Conservation (phyloP, 257 asterid genomes). For the Penstemon davidsonii region DNA sequence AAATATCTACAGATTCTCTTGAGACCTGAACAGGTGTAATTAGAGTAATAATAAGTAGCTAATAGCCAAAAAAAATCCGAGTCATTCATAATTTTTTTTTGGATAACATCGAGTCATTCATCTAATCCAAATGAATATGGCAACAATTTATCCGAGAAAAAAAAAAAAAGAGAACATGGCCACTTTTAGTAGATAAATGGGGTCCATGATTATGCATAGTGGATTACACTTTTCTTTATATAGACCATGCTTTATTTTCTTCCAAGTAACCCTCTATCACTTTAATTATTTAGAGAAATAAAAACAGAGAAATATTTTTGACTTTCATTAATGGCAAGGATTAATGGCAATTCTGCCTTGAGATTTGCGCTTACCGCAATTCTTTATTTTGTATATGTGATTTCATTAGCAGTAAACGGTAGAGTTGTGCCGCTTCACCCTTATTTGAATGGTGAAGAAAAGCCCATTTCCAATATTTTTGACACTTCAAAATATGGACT, state of each 20-base stretch:
- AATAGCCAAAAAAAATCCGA: background rate
- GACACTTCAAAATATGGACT: slow-evolving; percentile 86
- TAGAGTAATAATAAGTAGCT: background rate
- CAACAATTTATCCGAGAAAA: too few species aligned
- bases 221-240: background rate
- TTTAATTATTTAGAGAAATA: background rate
- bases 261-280: slow-evolving; percentile 13
- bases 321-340: slow-evolving; percentile 42
- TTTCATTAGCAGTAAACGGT: slow-evolving; percentile 41
- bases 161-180: background rate
- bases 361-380: slow-evolving; percentile 30
- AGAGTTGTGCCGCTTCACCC: slow-evolving; percentile 59
- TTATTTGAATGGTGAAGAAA: slow-evolving; percentile 42
- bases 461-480: slow-evolving; percentile 45
- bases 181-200: slow-evolving; percentile 16
- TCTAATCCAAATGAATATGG: slow-evolving; percentile 4
- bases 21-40: too few species aligned
- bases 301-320: slow-evolving; percentile 19
- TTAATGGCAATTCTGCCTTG: slow-evolving; percentile 21
- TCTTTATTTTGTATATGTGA: slow-evolving; percentile 31
- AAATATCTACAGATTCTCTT: too few species aligned
- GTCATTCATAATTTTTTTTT: background rate
- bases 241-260: background rate
- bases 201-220: slow-evolving; percentile 17
- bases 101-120: background rate